Evolutionary conservation across 495 filamentous ascomycete genomes (phyloP).

Genomic region (Podospora pseudopauciseta): DNA sequence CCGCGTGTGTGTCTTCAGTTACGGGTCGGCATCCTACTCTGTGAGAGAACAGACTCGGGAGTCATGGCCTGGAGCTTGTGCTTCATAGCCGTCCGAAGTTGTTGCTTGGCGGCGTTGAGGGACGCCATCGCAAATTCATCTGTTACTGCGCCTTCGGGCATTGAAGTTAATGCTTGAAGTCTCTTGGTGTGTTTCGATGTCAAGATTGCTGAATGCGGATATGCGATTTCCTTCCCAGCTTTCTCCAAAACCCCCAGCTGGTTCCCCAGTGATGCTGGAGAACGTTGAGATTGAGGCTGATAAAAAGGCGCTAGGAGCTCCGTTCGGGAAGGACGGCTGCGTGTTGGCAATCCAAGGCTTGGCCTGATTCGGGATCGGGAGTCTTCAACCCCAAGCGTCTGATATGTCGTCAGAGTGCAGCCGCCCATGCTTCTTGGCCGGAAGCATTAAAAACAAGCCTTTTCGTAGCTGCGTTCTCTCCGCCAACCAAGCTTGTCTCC

Average conservation of each 20-base stretch:
- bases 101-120: slow-evolving; percentile 60
- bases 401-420: slow-evolving; percentile 16
- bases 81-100: slow-evolving; percentile 67
- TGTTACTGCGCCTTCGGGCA: neutral
- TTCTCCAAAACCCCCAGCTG: neutral
- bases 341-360: neutral
- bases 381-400: neutral
- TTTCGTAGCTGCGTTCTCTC: neutral
- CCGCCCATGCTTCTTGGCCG: neutral
- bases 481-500: neutral
- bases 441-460: neutral
- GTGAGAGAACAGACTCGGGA: slow-evolving; percentile 52
- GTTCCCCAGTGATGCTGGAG: neutral
- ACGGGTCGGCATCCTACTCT: slow-evolving; percentile 56
- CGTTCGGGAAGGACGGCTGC: neutral
- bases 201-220: neutral
- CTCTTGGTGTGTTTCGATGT: neutral
- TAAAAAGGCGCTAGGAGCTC: neutral
- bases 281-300: neutral
- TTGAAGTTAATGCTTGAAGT: neutral
- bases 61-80: slow-evolving; percentile 55
- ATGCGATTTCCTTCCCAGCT: neutral
- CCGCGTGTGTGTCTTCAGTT: neutral
- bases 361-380: neutral
- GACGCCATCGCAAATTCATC: slow-evolving; percentile 26